Base-by-base conservation (phyloP, 345 rosid species). In the Nephelium lappaceum region DNA sequence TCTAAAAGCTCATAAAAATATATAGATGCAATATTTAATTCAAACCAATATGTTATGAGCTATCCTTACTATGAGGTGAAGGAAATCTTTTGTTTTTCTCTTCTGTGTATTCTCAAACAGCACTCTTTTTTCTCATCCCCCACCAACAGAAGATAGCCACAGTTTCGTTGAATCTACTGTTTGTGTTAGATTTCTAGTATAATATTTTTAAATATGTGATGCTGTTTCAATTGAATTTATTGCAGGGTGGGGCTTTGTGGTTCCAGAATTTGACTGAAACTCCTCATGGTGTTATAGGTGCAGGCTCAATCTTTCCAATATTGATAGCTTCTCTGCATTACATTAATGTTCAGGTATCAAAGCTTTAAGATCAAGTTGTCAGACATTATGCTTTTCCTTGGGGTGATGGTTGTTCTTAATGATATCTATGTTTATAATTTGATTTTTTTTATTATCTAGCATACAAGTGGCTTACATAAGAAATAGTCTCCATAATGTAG, bases 231-330 rank as follows among this genome's bases (percentile, higher is more conserved):
- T 75, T 58, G 65, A 70, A 65, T 76, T 55, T 18, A 78, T 76
- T 91, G 82, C 91, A 95, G 99, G 99, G 99, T 43, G 99, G 99
- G 75, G 78, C 91, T 77, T 87, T 94, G 45, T 95, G 99, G 98
- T 95, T 95, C 83, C 91, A 90, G 79, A 86, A 95, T 88, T 88
- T 95, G 91, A 90, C 97, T 70, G 97, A 92, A 83, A 79, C 75
- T 62, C 90, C 98, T 60, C 89, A 87, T 53, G 93, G 95, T 76
- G 83, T 77, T 82, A 84, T 78, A 74, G 94, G 97, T 81, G 77
- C 87, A 76, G 94, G 97, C 82, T 79, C 87, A 78, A 72, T 93
- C 72, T 90, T 94, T 77, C 98, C 99, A 15, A 72, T 93, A 68
- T 78, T 94, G 62, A 88, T 94, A 71, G 93, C 92, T 77, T 84